Base-by-base conservation (phyloP, 78 protist genomes). In the Guillardia theta region DNA sequence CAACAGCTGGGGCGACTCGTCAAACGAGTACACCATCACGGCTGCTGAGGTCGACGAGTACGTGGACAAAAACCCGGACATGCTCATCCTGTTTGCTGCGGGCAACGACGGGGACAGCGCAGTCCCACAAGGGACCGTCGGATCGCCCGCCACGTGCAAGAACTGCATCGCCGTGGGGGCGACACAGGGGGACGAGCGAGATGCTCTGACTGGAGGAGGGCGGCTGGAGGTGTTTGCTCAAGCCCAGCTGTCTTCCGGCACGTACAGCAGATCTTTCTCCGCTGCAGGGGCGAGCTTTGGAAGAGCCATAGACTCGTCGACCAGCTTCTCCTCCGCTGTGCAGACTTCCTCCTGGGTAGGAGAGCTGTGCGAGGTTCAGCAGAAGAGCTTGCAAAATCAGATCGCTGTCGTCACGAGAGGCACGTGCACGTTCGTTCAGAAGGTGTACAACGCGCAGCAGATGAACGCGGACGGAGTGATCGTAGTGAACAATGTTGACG, bases 61-160 rank as follows among this genome's bases (percentile, higher is more conserved):
- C 30, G 93, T 36, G 48, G 37, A 30, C 48, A 37, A 12, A 12
- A 3, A 94, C 93, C 64, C 3, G 44, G 94, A 94, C 54, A 4
- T 50, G 54, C 92, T 80, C 47, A 8, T 64, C 43, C 50, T 94
- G 27, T 88, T 94, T 76, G 87, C 92, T 15, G 93, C 94, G 1
- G 95, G 95, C 93, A 94, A 94, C 92, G 88, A 54, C 47, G 95
- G 95, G 44, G 30, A 62, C 58, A 27, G 41, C 47, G 83, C 47
- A 24, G 44, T 36, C 41, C 80, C 80, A 10, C 44, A 64, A 24
- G 44, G 30, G 44, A 64, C 80, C 12, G 80, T 64, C 41, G 80
- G 80, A 18, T 18, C 88, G 47, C 92, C 92, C 27, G 93, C 93
- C 27, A 48, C 70, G 30, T 19, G 48, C 93, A 88, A 88, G 43